phyloP scores from a whole-genome alignment of 805 yeast species.

The Zygosaccharomyces pseudorouxii region DNA sequence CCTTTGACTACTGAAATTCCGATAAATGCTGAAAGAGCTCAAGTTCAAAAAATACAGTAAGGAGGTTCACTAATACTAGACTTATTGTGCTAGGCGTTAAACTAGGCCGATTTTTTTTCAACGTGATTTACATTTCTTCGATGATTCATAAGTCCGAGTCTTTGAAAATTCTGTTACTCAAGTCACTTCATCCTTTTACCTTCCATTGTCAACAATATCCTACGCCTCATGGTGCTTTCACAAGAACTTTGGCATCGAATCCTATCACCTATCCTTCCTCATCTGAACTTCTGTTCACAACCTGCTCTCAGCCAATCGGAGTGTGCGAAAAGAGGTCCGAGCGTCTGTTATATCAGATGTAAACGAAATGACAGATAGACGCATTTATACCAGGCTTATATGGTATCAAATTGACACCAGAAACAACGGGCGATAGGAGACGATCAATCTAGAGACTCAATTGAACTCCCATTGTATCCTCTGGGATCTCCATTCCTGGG shows the following conservation, averaged over 20 bases:
- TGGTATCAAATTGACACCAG: background rate
- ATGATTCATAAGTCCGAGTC: too few species aligned
- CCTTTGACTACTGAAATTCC: too few species aligned
- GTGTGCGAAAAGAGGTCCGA: background rate
- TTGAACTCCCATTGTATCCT: background rate
- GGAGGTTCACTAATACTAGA: too few species aligned
- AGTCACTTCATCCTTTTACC: background rate
- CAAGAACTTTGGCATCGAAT: background rate
- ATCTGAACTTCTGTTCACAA: background rate
- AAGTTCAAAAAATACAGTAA: too few species aligned
- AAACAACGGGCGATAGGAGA: background rate
- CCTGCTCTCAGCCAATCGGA: slow-evolving; percentile 4
- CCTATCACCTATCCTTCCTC: background rate
- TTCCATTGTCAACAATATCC: background rate
- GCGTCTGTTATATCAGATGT: background rate
- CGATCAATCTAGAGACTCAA: background rate
- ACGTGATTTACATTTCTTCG: too few species aligned
- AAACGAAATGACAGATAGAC: background rate
- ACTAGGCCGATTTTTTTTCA: too few species aligned
- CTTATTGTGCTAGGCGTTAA: too few species aligned
- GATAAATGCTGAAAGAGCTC: too few species aligned
- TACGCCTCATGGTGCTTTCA: background rate
- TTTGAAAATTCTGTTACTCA: background rate
- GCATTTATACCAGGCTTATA: background rate
- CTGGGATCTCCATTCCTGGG: background rate